phyloP scores from a whole-genome alignment of 2,329 filamentous ascomycete species.

The Parastagonospora nodorum region DNA sequence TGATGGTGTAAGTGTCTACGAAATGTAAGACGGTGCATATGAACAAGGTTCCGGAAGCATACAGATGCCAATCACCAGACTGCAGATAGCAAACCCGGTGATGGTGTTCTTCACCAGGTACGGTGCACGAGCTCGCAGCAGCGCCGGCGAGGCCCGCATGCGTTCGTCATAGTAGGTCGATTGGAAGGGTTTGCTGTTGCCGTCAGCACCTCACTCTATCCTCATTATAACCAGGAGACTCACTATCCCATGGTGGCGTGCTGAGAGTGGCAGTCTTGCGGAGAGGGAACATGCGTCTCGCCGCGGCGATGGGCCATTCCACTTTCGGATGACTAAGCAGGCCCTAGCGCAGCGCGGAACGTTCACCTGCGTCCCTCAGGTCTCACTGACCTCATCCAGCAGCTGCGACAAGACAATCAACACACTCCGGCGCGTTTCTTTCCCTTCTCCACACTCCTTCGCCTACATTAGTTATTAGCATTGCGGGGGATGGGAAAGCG shows the following conservation, averaged over 20 bases:
- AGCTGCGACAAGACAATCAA: conserved; percentile 16
- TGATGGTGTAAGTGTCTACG: conserved; percentile 73
- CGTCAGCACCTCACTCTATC: conserved; percentile 12
- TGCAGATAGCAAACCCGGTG: conserved; percentile 75
- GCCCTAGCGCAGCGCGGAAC: neutral
- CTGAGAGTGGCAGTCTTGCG: conserved; percentile 21
- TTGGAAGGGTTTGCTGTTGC: conserved; percentile 53
- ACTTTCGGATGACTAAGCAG: conserved; percentile 6
- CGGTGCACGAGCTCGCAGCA: conserved; percentile 88
- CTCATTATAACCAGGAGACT: conserved; percentile 10
- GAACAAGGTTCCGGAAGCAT: conserved; percentile 23
- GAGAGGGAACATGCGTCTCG: conserved; percentile 19
- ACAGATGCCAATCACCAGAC: conserved; percentile 87
- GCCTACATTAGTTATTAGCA: conserved; percentile 19
- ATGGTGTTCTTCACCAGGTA: conserved; percentile 89
- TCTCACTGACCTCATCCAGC: conserved; percentile 9
- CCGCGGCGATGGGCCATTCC: conserved; percentile 23
- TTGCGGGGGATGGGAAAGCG: conserved; percentile 37
- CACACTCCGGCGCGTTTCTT: conserved; percentile 21
- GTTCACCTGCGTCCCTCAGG: conserved; percentile 6
- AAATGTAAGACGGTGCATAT: conserved; percentile 12
- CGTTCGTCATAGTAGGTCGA: conserved; percentile 92
- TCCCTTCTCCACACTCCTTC: conserved; percentile 32
- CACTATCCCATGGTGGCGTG: conserved; percentile 44
- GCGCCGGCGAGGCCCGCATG: conserved; percentile 82